Percentiles rank a stretch among this genome's conserved stretches.
Conservation (phyloP, 148 eudicot species). For the Rhododendron ovatum region DNA sequence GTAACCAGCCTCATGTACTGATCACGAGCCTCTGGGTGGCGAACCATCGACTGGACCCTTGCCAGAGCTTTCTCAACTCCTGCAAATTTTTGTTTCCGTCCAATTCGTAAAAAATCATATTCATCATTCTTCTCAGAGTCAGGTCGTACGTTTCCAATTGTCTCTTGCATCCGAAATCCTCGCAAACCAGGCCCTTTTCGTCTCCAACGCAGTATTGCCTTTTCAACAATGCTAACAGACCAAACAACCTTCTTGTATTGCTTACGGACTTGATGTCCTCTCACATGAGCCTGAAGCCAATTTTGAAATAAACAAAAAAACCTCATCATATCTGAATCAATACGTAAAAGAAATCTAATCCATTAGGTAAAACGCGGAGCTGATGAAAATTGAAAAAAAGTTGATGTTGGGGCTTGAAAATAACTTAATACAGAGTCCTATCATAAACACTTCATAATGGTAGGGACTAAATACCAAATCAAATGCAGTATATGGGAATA, state of each 20-base stretch:
- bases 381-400: too few relatives aligned
- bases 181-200: conserved; percentile 61
- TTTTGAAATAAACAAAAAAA: background rate
- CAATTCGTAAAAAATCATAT: conserved; percentile 52
- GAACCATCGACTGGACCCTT: conserved; percentile 66
- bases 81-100: conserved; percentile 51
- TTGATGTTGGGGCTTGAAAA: background rate
- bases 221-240: conserved; percentile 69
- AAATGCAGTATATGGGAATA: background rate
- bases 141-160: conserved; percentile 22
- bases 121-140: conserved; percentile 40
- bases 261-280: conserved; percentile 77
- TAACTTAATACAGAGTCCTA: background rate
- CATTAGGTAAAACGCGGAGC: background rate
- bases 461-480: background rate
- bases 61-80: conserved; percentile 56
- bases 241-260: conserved; percentile 57
- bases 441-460: background rate
- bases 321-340: too few relatives aligned
- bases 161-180: conserved; percentile 47
- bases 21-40: conserved; percentile 53
- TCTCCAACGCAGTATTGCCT: conserved; percentile 75
- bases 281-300: conserved; percentile 54
- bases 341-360: too few relatives aligned
- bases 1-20: conserved; percentile 52